Evolutionary conservation across 345 rosid genomes (phyloP).

Genomic region (Psidium friedrichsthalianum): DNA sequence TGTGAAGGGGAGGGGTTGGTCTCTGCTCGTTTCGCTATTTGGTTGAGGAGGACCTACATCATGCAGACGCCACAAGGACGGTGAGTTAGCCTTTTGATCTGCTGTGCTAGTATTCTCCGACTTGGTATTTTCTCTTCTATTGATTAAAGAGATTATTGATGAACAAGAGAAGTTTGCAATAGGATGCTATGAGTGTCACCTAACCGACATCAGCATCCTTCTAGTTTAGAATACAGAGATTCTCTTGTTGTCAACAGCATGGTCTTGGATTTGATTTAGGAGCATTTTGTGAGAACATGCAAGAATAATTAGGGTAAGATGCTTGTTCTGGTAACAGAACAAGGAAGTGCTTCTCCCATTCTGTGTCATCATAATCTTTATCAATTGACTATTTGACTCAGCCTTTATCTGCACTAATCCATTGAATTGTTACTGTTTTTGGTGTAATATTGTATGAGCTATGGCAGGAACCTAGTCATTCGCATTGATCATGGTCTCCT

Average conservation of each 20-base stretch:
- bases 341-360: not conserved
- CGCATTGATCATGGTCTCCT: not conserved
- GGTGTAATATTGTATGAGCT: not conserved
- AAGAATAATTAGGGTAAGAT: not conserved
- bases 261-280: not conserved
- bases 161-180: not conserved
- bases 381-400: not conserved
- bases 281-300: not conserved
- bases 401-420: not conserved
- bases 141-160: not conserved
- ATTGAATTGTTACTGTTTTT: not conserved
- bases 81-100: conserved; percentile 21
- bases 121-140: not conserved
- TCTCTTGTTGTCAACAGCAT: not conserved
- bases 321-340: not conserved
- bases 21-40: conserved; percentile 1
- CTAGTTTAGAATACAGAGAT: not conserved
- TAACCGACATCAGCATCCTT: not conserved
- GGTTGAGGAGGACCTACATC: conserved; percentile 13
- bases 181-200: not conserved
- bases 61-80: conserved; percentile 92
- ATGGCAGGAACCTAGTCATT: not conserved
- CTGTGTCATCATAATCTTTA: not conserved
- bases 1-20: conserved; percentile 12
- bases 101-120: not conserved